A percentile compares a stretch with the other conserved stretches of the same genome.
Evolutionary conservation across 345 rosid genomes (phyloP).

Genomic region (Citrus reticulata): DNA sequence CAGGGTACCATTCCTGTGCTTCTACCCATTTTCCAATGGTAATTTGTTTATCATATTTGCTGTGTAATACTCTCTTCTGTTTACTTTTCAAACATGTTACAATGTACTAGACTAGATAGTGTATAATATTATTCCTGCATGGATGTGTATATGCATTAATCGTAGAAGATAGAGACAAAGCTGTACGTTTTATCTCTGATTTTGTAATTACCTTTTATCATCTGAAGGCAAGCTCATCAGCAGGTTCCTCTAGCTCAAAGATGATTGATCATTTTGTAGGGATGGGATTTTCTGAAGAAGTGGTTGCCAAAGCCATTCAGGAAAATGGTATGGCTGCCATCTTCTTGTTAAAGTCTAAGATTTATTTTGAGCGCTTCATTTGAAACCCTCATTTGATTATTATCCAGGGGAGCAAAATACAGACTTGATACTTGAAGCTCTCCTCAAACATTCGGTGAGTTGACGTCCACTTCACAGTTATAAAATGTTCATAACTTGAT

Average conservation of each 20-base stretch:
- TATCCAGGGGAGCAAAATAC: conserved; percentile 48
- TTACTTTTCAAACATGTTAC: background rate
- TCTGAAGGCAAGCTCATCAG: conserved; percentile 46
- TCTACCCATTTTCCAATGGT: background rate
- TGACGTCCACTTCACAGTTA: background rate
- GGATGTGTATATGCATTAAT: background rate
- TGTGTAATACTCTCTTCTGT: background rate
- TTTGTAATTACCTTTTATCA: background rate
- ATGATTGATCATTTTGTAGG: conserved; percentile 50
- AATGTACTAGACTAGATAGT: background rate
- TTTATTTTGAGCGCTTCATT: conserved; percentile 10
- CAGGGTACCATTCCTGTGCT: background rate
- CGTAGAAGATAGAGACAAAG: background rate
- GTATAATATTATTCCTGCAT: background rate
- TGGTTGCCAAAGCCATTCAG: conserved; percentile 55
- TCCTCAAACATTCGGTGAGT: conserved; percentile 51
- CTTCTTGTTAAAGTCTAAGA: background rate
- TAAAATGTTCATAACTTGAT: conserved; percentile 1
- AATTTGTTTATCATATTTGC: background rate
- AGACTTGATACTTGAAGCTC: conserved; percentile 48
- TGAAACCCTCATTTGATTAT: conserved; percentile 6
- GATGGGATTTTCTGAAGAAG: conserved; percentile 70
- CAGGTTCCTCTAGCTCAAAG: conserved; percentile 54
- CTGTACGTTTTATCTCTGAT: background rate
- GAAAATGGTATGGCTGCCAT: conserved; percentile 50